Evolutionary conservation across 2,329 filamentous ascomycete genomes (phyloP).

Genomic region (Coniochaeta ligniaria): DNA sequence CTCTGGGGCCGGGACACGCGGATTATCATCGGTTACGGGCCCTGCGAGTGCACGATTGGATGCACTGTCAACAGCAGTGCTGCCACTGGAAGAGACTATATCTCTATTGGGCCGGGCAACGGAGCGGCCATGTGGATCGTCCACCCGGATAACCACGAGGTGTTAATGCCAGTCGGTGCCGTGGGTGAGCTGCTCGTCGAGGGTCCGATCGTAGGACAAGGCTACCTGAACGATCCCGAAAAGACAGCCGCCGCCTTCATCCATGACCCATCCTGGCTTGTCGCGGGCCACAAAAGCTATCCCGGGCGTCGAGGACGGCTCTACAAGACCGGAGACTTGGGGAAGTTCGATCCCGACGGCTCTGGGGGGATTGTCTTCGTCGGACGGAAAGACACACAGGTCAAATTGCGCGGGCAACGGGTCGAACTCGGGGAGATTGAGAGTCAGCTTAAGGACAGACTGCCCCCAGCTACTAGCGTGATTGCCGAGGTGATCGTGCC

Average conservation of each 20-base stretch:
- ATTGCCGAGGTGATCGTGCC: conserved; percentile 39
- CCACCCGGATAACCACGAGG: conserved; percentile 17
- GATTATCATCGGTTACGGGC: conserved; percentile 45
- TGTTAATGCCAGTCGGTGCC: conserved; percentile 19
- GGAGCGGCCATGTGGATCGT: conserved; percentile 17
- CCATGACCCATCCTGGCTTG: conserved; percentile 12
- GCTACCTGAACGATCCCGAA: conserved; percentile 35
- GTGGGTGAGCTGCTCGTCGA: conserved; percentile 29
- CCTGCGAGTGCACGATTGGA: conserved; percentile 44
- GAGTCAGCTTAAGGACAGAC: conserved; percentile 26
- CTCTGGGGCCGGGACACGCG: conserved; percentile 37
- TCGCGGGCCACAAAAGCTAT: conserved; percentile 23
- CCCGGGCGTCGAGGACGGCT: conserved; percentile 27
- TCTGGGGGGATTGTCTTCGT: conserved; percentile 29
- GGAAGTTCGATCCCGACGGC: conserved; percentile 30
- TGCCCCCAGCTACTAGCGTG: conserved; percentile 29
- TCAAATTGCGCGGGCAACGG: conserved; percentile 52
- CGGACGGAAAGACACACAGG: conserved; percentile 49
- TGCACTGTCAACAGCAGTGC: conserved; percentile 19
- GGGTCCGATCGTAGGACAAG: conserved; percentile 38
- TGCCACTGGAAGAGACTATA: conserved; percentile 14
- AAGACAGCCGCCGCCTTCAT: conserved; percentile 25
- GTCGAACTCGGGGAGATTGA: conserved; percentile 47
- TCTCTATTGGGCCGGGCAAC: conserved; percentile 18
- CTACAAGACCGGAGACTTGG: conserved; percentile 44